Evolutionary conservation across 495 filamentous ascomycete species (phyloP), one percentile per base, ranked within the genome.

Genomic region (Penicillium pulvis): DNA sequence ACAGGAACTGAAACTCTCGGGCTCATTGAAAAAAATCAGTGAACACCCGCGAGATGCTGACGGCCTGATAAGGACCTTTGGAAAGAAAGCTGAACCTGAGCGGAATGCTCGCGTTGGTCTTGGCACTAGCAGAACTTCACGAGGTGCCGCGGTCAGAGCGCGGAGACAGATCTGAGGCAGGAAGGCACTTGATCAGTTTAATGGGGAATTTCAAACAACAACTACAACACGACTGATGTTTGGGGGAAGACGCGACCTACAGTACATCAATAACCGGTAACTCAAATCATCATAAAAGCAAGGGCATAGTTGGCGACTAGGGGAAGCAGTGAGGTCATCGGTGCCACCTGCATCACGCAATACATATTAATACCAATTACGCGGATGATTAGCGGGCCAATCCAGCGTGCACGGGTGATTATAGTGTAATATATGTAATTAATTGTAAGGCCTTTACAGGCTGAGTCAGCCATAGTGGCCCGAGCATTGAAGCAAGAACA

Each of bases 71-170:
- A 20, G 9, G 35, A 20, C 19, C 39, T 11, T 24, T 23, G 31
- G 51, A 53, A 53, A 53, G 51, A 28, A 53, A 53, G 51, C 14
- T 42, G 51, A 42, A 53, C 39, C 64, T 51, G 61, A 51, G 55
- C 47, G 64, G 58, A 70, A 68, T 64, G 60, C 33, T 68, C 65
- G 67, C 67, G 67, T 68, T 48, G 54, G 60, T 19, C 63, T 70
- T 65, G 67, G 62, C 67, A 45, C 57, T 67, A 55, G 43, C 59
- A 55, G 46, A 53, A 51, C 50, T 68, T 68, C 53, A 64, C 67
- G 67, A 60, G n/a, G 62, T 36, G 33, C 33, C 53, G 53, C 54
- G 58, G 62, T 62, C 62, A 55, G 54, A 58, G 30, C 53, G 54
- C 31, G 26, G 16, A 51, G 24, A 20, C 50, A 55, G 47, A 57